phyloP scores from a whole-genome alignment of 73 alveolate species.

The Strombidium stylifer region DNA sequence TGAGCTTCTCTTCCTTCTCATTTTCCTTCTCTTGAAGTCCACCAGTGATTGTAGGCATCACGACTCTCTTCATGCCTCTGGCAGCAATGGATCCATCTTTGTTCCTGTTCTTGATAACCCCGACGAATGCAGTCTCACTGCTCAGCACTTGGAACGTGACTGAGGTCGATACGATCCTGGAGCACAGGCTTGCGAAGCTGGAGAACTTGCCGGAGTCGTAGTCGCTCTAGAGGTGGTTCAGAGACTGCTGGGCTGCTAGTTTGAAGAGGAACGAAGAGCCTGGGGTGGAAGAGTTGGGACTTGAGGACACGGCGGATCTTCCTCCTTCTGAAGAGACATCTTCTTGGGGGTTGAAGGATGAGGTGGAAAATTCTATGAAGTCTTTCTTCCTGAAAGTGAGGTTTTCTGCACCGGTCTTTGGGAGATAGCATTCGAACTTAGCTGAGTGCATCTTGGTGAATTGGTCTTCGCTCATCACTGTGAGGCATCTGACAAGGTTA shows the following conservation, averaged over 20 bases:
- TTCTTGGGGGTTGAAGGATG: too few relatives aligned
- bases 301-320: not conserved
- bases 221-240: not conserved
- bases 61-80: conserved; percentile 22
- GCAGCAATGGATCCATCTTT: not conserved
- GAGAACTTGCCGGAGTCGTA: not conserved
- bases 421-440: not conserved
- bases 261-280: not conserved
- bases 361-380: too few relatives aligned
- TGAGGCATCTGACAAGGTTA: not conserved
- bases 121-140: conserved; percentile 20
- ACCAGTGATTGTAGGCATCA: not conserved
- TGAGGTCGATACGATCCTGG: too few relatives aligned
- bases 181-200: not conserved
- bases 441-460: not conserved
- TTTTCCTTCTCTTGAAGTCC: not conserved
- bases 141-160: conserved; percentile 12
- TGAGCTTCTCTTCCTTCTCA: not conserved
- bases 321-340: not conserved
- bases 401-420: too few relatives aligned
- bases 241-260: not conserved
- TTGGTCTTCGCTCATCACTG: not conserved
- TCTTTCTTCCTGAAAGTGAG: too few relatives aligned
- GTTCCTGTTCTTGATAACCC: conserved; percentile 2
- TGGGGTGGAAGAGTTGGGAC: not conserved